phyloP scores from a whole-genome alignment of 2,329 filamentous ascomycete species.

The Botrytis elliptica region DNA sequence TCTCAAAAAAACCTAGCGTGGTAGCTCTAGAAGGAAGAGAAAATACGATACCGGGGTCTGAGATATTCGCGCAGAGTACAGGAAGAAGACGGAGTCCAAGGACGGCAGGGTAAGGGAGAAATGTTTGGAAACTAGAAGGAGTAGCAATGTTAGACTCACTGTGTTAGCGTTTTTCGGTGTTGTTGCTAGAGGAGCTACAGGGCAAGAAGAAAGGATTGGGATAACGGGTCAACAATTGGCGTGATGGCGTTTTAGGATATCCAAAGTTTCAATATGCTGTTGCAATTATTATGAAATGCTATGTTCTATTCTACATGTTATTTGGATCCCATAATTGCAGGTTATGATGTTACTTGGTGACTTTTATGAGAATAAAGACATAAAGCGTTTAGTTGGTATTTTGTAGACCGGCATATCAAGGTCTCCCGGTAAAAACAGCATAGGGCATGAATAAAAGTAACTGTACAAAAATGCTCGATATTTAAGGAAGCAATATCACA shows the following conservation, averaged over 20 bases:
- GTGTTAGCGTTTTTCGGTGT: not conserved
- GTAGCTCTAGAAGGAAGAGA: conserved; percentile 47
- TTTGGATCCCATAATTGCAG: not conserved
- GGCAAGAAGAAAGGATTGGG: not conserved
- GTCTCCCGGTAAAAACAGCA: not conserved
- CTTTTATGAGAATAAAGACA: not conserved
- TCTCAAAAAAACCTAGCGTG: conserved; percentile 41
- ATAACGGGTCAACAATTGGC: not conserved
- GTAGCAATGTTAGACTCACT: not conserved
- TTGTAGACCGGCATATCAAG: not conserved
- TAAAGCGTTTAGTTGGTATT: not conserved
- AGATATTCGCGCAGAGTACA: conserved; percentile 31
- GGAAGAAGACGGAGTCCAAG: conserved; percentile 38
- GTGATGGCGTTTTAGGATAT: conserved; percentile 6
- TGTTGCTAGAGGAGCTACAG: not conserved
- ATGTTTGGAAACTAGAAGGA: not conserved
- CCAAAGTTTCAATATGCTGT: not conserved
- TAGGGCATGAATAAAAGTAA: not conserved
- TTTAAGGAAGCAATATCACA: not conserved
- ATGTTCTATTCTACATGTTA: not conserved
- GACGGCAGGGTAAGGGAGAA: conserved; percentile 19
- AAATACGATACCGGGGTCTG: conserved; percentile 36
- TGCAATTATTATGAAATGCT: not conserved
- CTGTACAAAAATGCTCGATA: not conserved
- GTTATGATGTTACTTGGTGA: not conserved